Conservation (phyloP, 2,329 filamentous ascomycete species). For the Huntiella decipiens region DNA sequence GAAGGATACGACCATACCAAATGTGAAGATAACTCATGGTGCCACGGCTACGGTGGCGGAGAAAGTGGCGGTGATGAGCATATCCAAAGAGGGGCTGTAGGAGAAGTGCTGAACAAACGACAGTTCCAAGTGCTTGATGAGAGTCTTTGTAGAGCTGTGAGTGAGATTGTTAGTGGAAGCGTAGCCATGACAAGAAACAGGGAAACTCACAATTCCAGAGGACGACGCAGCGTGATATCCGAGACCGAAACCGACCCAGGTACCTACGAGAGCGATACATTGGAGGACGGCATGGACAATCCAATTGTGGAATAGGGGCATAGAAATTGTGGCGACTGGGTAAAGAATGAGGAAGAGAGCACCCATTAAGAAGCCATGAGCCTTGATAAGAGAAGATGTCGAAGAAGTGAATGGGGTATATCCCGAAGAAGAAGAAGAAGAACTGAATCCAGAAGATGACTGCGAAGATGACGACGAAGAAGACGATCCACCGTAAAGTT, state of each 20-base stretch:
- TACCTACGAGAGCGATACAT: conserved; percentile 30
- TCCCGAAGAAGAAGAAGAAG: conserved; percentile 5
- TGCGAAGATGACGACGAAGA: conserved; percentile 11
- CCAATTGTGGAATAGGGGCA: conserved; percentile 40
- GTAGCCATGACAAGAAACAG: conserved; percentile 7
- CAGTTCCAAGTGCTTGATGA: conserved; percentile 38
- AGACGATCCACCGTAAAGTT: conserved; percentile 11
- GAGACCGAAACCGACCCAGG: conserved; percentile 41
- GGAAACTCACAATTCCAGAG: conserved; percentile 23
- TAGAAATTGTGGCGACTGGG: conserved; percentile 39
- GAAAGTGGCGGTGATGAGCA: conserved; percentile 36
- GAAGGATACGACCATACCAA: conserved; percentile 40
- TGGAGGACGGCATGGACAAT: conserved; percentile 39
- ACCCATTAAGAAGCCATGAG: conserved; percentile 43
- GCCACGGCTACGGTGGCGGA: conserved; percentile 27
- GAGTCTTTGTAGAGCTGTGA: conserved; percentile 24
- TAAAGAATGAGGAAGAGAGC: conserved; percentile 39
- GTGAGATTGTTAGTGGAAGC: conserved; percentile 2
- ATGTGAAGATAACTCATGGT: conserved; percentile 37
- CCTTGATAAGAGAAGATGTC: conserved; percentile 17
- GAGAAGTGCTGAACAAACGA: conserved; percentile 32
- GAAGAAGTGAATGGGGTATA: not conserved
- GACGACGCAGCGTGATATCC: conserved; percentile 30
- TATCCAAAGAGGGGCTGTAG: conserved; percentile 40
- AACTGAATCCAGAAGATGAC: conserved; percentile 8